Conservation (phyloP, 2,329 filamentous ascomycete genomes). For the Fusarium subtropicale region DNA sequence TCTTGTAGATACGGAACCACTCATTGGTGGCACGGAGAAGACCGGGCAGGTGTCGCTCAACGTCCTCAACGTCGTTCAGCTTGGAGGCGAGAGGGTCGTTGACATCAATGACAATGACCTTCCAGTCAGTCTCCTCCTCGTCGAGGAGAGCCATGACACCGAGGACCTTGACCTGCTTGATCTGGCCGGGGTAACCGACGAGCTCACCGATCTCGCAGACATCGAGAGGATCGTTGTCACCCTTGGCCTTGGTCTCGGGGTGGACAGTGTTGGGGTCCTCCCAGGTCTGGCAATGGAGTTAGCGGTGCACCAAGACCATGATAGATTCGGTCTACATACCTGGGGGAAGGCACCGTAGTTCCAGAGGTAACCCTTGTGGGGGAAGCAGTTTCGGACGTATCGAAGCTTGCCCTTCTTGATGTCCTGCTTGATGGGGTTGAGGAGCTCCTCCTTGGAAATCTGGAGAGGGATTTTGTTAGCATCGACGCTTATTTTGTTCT, state of each 20-base stretch:
- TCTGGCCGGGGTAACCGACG: constrained; percentile 92
- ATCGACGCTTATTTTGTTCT: constrained; percentile 7
- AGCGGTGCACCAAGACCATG: constrained; percentile 16
- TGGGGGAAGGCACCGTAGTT: constrained; percentile 99
- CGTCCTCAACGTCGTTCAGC: constrained; percentile 98
- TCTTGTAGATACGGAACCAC: constrained; percentile 99
- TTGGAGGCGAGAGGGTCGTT: constrained; percentile 96
- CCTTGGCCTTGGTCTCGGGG: constrained; percentile 99
- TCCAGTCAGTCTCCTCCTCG: constrained; percentile 99
- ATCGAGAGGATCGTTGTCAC: constrained; percentile 98
- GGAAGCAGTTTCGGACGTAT: constrained; percentile 99
- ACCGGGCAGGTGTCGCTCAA: constrained; percentile 97
- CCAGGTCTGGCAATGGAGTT: constrained; percentile 78
- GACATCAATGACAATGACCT: constrained; percentile 99
- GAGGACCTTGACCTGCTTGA: constrained; percentile 99
- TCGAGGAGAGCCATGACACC: constrained; percentile 99
- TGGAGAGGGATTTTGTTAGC: constrained; percentile 55
- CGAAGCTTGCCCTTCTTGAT: constrained; percentile 99
- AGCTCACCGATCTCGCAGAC: constrained; percentile 99
- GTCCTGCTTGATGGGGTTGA: constrained; percentile 99
- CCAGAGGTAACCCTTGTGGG: constrained; percentile 99
- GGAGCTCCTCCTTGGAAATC: constrained; percentile 98
- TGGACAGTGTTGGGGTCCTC: constrained; percentile 96
- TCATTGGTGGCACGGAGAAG: constrained; percentile 98
- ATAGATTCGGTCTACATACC: constrained; percentile 61